phyloP scores from a whole-genome alignment of 129 eudicot species.

The Gnaphalium uliginosum region DNA sequence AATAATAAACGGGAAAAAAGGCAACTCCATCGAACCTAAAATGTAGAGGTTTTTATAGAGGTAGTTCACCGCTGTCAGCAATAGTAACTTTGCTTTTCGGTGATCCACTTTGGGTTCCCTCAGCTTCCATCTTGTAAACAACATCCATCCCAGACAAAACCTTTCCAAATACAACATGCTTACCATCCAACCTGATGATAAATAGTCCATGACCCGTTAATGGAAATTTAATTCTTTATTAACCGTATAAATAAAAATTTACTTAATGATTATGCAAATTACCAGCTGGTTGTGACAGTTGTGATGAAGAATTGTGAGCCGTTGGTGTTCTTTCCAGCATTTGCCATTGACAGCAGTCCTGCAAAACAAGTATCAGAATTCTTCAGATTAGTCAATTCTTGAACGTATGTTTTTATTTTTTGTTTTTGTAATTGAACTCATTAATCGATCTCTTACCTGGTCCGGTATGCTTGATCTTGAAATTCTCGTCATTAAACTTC shows the following conservation, averaged over 20 bases:
- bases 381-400: neutral
- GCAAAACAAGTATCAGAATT: constrained; percentile 13
- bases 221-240: neutral
- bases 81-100: constrained; percentile 79
- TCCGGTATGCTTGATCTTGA: constrained; percentile 88
- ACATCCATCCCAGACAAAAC: constrained; percentile 97
- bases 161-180: constrained; percentile 94
- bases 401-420: neutral
- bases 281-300: constrained; percentile 97
- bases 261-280: constrained; percentile 24
- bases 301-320: constrained; percentile 99
- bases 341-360: constrained; percentile 97
- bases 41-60: constrained; percentile 44
- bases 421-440: neutral
- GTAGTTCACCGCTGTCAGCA: constrained; percentile 97
- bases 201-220: neutral
- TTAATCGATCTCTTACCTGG: constrained; percentile 49
- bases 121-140: constrained; percentile 97
- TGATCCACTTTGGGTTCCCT: constrained; percentile 82
- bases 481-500: constrained; percentile 84
- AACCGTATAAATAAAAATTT: neutral
- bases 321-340: constrained; percentile 86
- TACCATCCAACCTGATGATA: constrained; percentile 81
- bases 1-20: constrained; percentile 7
- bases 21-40: constrained; percentile 9